Base-by-base conservation (phyloP, 129 eudicot species). In the Kitagawia praeruptora region DNA sequence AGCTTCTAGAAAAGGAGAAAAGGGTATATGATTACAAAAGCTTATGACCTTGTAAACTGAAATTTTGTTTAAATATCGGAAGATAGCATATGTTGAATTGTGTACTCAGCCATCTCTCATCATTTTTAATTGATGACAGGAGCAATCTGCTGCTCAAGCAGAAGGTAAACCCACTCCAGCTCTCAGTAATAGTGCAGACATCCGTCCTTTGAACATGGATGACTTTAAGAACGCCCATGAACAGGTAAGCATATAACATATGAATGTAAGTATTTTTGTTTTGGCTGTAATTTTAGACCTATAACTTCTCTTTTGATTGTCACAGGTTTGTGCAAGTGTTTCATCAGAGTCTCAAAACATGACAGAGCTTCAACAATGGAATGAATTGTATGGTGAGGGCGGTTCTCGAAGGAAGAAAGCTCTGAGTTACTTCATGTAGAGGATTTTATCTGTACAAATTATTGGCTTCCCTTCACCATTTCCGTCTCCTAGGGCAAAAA, bases 301-400 rank as follows among this genome's bases (percentile, higher is more conserved):
- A 9, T 2, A 1, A 37, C 11, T 48, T 27, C 25, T 61, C 2
- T 38, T 23, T 79, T 46, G 28, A 38, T 39, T 7, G 15, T 76
- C 19, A 63, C 82, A 93, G 98, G 98, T 93, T 74, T 93, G 97
- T 82, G 97, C 98, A 4, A 91, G 98, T 27, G 97, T 91, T 12
- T 89, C 98, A 21, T 86, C 91, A 0, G 98, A 93, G 82, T 89
- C 96, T 13, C 88, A 78, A 64, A 93, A 89, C 85, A 93, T 93
- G 97, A 89, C 87, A 7, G 94, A 89, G 89, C 95, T 93, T 48
- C 81, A 87, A 72, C 92, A 93, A 77, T 93, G 98, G 98, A 93
- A 93, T 49, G 98, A 91, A 56, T 88, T 89, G 14, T 93, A 93
- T 75, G 98, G 98, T 2, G 98, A 93, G 71, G 98, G 98, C 54